A percentile compares a stretch with the other conserved stretches of the same genome.
Conservation (phyloP, 331 rosid genomes). For the Saraca asoca region DNA sequence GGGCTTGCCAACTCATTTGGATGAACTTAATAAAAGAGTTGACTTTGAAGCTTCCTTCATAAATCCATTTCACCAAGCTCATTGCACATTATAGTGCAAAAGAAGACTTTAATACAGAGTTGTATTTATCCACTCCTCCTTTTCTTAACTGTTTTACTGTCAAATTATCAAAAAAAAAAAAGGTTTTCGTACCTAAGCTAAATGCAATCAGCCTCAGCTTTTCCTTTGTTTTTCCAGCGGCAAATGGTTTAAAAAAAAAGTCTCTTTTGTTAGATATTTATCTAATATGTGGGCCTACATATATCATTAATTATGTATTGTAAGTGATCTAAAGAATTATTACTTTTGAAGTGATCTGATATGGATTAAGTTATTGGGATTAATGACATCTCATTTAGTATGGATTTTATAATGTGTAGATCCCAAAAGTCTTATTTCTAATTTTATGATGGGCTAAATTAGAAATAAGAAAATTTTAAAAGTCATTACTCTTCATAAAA, state of each 20-base stretch:
- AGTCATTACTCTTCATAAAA: too few species aligned
- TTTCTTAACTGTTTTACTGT: slow-evolving; percentile 23
- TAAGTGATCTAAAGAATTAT: too few species aligned
- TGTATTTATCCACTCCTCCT: neutral
- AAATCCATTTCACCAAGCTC: slow-evolving; percentile 22
- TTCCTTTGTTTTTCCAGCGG: slow-evolving; percentile 23
- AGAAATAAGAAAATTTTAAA: too few species aligned
- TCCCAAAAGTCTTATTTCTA: too few species aligned
- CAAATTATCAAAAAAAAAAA: slow-evolving; percentile 20
- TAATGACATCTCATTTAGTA: too few species aligned
- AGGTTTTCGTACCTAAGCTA: neutral
- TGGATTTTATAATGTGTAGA: too few species aligned
- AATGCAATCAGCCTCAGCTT: neutral
- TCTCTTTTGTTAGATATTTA: too few species aligned
- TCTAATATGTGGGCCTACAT: too few species aligned
- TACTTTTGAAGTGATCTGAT: too few species aligned
- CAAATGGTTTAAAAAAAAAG: slow-evolving; percentile 23
- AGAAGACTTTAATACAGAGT: neutral
- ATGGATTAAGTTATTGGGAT: too few species aligned
- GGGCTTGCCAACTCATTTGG: slow-evolving; percentile 27
- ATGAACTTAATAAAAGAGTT: slow-evolving; percentile 10
- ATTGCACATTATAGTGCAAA: slow-evolving; percentile 19
- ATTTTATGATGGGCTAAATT: too few species aligned
- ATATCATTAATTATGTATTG: too few species aligned
- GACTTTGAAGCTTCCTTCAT: slow-evolving; percentile 31